These are phyloP conservation scores for Penicillium griseofulvum DNA, from an alignment of 2,329 filamentous ascomycete genomes.

Conservation along the genomic window DNA sequence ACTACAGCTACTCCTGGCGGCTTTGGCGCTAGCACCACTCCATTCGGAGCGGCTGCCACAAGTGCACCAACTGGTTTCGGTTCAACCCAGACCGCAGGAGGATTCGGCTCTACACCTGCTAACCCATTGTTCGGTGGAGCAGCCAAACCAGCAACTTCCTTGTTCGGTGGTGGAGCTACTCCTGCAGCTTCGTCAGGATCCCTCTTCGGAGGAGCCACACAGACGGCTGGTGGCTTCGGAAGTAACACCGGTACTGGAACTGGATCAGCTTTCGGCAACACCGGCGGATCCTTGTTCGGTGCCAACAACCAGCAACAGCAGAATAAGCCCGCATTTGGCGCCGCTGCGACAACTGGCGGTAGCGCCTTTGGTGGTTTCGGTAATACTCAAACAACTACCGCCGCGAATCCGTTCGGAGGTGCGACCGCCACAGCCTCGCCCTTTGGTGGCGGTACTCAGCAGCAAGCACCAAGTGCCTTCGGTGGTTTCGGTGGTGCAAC, in stretches of 20 bases:
- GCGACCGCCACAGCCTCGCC: constrained; percentile 39
- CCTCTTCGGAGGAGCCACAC: constrained; percentile 4
- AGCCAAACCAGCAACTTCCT: constrained; percentile 28
- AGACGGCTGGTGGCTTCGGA: constrained; percentile 18
- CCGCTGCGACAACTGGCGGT: constrained; percentile 28
- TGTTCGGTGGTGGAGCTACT: constrained; percentile 41
- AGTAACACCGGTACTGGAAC: constrained; percentile 25
- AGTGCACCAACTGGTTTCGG: constrained; percentile 46
- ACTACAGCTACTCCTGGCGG: constrained; percentile 27
- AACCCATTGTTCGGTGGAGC: constrained; percentile 41
- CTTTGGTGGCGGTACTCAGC: constrained; percentile 42
- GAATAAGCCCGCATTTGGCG: constrained; percentile 39
- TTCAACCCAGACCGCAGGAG: constrained; percentile 40
- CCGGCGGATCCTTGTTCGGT: constrained; percentile 45
- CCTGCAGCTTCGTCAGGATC: constrained; percentile 27
- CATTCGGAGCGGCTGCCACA: constrained; percentile 38
- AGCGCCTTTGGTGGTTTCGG: constrained; percentile 39
- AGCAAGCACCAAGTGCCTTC: constrained; percentile 42
- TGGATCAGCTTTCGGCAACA: constrained; percentile 29
- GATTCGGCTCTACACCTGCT: constrained; percentile 34
- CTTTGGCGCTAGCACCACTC: constrained; percentile 47
- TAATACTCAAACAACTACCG: constrained; percentile 34
- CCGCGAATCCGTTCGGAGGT: constrained; percentile 42
- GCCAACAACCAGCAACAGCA: constrained; percentile 34
- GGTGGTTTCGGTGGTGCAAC: constrained; percentile 43